Percentiles rank a stretch among this genome's conserved stretches.
Conservation (phyloP, 1,284 basidiomycete genomes). For the Amylostereum areolatum region DNA sequence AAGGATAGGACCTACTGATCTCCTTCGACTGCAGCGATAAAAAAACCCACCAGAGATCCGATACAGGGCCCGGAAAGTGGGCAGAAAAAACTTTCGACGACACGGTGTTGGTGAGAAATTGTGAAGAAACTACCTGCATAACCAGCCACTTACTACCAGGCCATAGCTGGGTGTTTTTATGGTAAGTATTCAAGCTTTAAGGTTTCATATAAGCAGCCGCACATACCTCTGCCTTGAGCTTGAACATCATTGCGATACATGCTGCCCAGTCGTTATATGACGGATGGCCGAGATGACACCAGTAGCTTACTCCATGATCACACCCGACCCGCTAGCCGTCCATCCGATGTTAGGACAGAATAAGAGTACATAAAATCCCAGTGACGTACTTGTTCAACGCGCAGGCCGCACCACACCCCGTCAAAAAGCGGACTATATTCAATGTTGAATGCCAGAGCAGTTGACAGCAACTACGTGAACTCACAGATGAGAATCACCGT, state of each 20-base stretch:
- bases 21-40: conserved; percentile 16
- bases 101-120: no score
- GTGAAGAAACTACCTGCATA: neutral
- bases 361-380: neutral
- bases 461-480: neutral
- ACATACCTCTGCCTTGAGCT: conserved; percentile 4
- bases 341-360: neutral
- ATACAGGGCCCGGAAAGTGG: conserved; percentile 18
- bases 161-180: neutral
- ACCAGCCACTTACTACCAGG: conserved; percentile 1
- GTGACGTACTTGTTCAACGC: conserved; percentile 14
- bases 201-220: neutral
- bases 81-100: conserved; percentile 10
- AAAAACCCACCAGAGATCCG: conserved; percentile 19
- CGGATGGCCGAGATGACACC: neutral
- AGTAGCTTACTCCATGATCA: conserved; percentile 2
- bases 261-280: neutral
- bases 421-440: conserved; percentile 14
- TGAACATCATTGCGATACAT: conserved; percentile 5
- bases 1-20: conserved; percentile 9
- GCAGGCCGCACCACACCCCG: conserved; percentile 13
- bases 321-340: conserved; percentile 1
- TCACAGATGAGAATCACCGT: conserved; percentile 16
- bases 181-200: neutral
- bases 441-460: neutral